Evolutionary conservation across 768 basidiomycete genomes (phyloP), one percentile per base, ranked within the genome.

Genomic region (Lyophyllum atratum): DNA sequence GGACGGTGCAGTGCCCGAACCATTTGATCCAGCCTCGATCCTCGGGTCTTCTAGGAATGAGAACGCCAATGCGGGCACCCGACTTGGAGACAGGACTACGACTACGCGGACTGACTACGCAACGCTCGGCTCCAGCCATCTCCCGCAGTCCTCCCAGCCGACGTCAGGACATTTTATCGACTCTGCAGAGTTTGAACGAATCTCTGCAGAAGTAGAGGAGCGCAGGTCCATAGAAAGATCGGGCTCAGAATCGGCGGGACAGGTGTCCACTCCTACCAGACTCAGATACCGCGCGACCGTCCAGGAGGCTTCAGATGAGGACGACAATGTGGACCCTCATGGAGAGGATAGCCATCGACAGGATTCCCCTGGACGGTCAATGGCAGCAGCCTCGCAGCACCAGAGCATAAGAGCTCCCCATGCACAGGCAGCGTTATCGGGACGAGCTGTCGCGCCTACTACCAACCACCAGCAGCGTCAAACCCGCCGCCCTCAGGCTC

Each of bases 121-220:
- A 0, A 84, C 84, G 1, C 59, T 80, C 3, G 85, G 80, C 3
- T 80, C 83, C 22, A 52, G 68, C 61, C 21, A 63, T 47, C 63
- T 55, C 56, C 67, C 52, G 55, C 71, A 39, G 40, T 64, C 58
- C 47, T 65, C 58, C 53, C 51, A 61, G 55, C 24, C 54, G 10
- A 48, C 54, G 5, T 49, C 68, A 25, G 62, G 61, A 39, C 76
- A 74, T 11, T 84, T 85, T 63, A 69, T 90, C 19, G 78, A 83
- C 55, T 75, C 77, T 2, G 82, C 80, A 0, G 89, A 90, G 55
- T 60, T 90, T 5, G 79, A 81, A 47, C 79, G 82, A 40, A 90
- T 90, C 58, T 80, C 82, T 1, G 78, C 74, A 12, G 89, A 93
- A 61, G 76, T 90, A 0, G 84, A 62, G 43, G 61, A 64, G 42